A percentile compares a stretch with the other conserved stretches of the same genome.
Conservation (phyloP, 768 basidiomycete genomes). For the Lactifluus rugatus region DNA sequence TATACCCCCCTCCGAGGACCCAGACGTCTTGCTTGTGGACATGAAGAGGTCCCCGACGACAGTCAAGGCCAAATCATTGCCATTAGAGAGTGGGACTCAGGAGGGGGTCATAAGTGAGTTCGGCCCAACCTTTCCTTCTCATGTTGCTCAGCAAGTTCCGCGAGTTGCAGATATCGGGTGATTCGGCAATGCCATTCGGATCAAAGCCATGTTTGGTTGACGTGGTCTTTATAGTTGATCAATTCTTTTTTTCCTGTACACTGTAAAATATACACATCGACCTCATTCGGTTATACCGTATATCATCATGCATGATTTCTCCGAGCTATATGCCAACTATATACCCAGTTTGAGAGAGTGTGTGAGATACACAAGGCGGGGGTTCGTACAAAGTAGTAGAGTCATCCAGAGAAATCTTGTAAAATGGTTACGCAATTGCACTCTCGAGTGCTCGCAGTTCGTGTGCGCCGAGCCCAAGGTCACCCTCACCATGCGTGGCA, state of each 20-base stretch:
- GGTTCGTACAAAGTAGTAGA: neutral
- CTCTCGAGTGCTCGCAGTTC: constrained; percentile 4
- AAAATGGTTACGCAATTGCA: neutral
- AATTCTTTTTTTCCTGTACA: neutral
- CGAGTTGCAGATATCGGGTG: neutral
- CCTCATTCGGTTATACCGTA: neutral
- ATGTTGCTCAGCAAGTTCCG: neutral
- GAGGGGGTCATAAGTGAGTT: neutral
- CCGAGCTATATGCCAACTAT: no score
- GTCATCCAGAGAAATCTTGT: neutral
- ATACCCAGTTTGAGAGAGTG: no score
- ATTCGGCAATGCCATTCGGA: neutral
- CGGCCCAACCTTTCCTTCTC: no score
- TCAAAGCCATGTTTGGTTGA: neutral
- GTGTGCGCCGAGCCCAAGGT: constrained; percentile 2
- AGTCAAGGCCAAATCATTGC: neutral
- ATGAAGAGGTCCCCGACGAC: neutral
- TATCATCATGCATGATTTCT: neutral
- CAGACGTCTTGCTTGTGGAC: neutral
- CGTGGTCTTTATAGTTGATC: neutral
- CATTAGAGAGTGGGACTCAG: neutral
- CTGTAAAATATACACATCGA: neutral
- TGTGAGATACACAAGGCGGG: neutral
- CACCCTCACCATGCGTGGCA: neutral
- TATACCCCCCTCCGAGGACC: neutral